These are phyloP conservation scores for Clitocybe nebularis DNA, from an alignment of 1,284 basidiomycete genomes.

Conservation along the genomic window DNA sequence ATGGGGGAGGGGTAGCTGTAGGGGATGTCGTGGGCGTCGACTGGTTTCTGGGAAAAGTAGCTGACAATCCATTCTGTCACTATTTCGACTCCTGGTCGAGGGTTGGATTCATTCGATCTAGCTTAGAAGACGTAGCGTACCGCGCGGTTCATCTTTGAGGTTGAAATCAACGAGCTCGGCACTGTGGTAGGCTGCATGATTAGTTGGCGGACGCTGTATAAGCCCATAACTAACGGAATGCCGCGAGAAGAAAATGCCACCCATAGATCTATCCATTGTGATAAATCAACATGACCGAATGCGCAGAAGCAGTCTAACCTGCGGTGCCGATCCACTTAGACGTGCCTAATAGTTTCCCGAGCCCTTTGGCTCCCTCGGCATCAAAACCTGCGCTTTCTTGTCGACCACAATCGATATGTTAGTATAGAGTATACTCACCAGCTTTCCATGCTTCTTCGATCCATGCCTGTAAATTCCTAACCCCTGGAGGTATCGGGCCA, in stretches of 20 bases:
- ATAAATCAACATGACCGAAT: constrained; percentile 10
- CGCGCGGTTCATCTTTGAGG: constrained; percentile 32
- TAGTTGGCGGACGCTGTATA: neutral
- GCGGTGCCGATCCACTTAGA: constrained; percentile 78
- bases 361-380: constrained; percentile 55
- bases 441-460: constrained; percentile 77
- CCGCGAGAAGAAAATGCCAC: constrained; percentile 69
- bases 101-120: constrained; percentile 9
- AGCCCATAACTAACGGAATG: constrained; percentile 57
- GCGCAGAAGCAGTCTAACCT: constrained; percentile 38
- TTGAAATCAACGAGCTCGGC: constrained; percentile 64
- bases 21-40: constrained; percentile 19
- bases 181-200: constrained; percentile 29
- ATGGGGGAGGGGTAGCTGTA: constrained; percentile 48
- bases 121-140: constrained; percentile 23
- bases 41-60: constrained; percentile 56
- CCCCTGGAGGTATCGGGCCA: constrained; percentile 55
- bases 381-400: constrained; percentile 63
- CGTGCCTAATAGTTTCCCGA: constrained; percentile 61
- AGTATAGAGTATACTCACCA: constrained; percentile 34
- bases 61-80: constrained; percentile 63
- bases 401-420: neutral
- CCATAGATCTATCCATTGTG: constrained; percentile 47
- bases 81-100: constrained; percentile 33
- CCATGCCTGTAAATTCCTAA: constrained; percentile 71